Conservation (phyloP, 345 rosid genomes). For the Iberis pinnata region DNA sequence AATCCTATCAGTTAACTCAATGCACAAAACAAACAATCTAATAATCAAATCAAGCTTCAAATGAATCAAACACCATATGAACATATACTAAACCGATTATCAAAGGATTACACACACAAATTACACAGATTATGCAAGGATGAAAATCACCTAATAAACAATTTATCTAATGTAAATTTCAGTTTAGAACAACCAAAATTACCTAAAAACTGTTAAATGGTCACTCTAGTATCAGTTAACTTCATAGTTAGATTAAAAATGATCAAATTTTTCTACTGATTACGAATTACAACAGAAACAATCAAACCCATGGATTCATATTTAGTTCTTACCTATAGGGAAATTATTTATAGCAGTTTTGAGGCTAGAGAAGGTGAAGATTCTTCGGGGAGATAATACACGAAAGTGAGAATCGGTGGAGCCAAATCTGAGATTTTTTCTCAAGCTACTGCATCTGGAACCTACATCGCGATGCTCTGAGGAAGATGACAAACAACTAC, state of each 20-base stretch:
- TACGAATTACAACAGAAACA: neutral
- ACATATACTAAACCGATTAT: too few relatives aligned
- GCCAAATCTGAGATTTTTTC: conserved; percentile 39
- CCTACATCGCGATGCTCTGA: conserved; percentile 35
- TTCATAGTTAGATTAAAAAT: neutral
- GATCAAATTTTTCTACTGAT: too few relatives aligned
- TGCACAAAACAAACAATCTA: too few relatives aligned
- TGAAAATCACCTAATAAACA: too few relatives aligned
- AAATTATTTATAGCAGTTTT: conserved; percentile 71
- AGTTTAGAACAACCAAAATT: too few relatives aligned
- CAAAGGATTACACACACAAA: too few relatives aligned
- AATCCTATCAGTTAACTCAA: too few relatives aligned
- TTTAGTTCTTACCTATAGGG: conserved; percentile 47
- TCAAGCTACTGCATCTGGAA: conserved; percentile 48
- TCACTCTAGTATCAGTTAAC: neutral
- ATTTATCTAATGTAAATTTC: too few relatives aligned
- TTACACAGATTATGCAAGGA: too few relatives aligned
- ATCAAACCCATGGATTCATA: neutral
- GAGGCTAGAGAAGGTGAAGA: conserved; percentile 53
- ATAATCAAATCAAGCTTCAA: too few relatives aligned
- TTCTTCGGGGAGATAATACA: conserved; percentile 36
- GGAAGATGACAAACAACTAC: conserved; percentile 11
- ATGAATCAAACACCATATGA: too few relatives aligned
- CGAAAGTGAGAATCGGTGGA: conserved; percentile 22
- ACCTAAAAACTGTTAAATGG: too few relatives aligned